These are phyloP conservation scores for Thozetella sp. DNA, from an alignment of 495 filamentous ascomycete genomes.

Conservation along the genomic window DNA sequence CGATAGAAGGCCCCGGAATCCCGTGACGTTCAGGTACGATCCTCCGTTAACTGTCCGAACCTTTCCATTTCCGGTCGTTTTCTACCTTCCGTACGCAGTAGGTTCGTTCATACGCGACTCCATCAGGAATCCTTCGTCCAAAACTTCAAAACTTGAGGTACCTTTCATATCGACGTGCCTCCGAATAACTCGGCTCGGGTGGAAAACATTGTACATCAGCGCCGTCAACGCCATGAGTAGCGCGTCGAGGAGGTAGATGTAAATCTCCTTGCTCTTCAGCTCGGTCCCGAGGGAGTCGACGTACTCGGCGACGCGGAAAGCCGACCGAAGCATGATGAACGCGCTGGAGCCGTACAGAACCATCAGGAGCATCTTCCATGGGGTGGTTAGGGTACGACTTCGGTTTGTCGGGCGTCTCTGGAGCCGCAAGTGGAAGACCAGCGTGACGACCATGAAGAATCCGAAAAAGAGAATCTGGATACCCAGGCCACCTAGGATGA, in stretches of 20 bases:
- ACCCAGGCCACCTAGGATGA: constrained; percentile 42
- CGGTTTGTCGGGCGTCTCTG: constrained; percentile 8
- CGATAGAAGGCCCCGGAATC: too few species aligned
- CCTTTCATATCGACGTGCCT: too few species aligned
- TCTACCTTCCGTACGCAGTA: too few species aligned
- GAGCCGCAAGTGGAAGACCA: constrained; percentile 34
- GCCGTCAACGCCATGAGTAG: not conserved
- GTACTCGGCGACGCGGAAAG: constrained; percentile 63
- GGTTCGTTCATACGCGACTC: too few species aligned
- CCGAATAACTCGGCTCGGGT: not conserved
- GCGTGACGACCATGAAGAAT: constrained; percentile 45
- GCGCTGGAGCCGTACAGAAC: constrained; percentile 50
- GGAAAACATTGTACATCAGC: not conserved
- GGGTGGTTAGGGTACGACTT: not conserved
- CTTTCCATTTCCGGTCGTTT: too few species aligned
- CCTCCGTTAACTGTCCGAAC: too few species aligned
- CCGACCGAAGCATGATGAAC: constrained; percentile 59
- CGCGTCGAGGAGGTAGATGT: constrained; percentile 1
- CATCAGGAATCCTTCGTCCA: too few species aligned
- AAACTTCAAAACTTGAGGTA: too few species aligned
- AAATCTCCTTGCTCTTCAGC: not conserved
- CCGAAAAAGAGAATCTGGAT: constrained; percentile 55
- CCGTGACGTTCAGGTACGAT: too few species aligned
- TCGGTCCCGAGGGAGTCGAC: constrained; percentile 49
- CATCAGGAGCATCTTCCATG: constrained; percentile 54